Base-by-base conservation (phyloP, 352 stramenopile species). In the Globisporangium cystogenes region DNA sequence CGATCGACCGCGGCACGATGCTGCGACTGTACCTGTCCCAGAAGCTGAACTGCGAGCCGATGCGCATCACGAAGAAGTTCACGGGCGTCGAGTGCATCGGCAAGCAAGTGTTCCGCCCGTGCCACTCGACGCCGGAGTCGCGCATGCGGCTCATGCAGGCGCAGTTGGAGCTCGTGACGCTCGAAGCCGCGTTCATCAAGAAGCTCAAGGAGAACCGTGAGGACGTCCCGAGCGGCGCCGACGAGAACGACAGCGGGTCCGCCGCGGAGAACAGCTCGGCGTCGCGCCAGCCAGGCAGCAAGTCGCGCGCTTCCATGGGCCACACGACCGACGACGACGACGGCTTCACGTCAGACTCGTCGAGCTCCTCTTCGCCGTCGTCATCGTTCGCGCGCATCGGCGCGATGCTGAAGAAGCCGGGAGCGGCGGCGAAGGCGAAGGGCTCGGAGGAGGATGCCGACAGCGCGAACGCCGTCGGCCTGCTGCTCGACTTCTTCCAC, bases 61-160 rank as follows among this genome's bases (percentile, higher is more conserved):
- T 97, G 88, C 80, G 88, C 46, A 96, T 97, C 65, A 96, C 88
- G 14, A 97, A 97, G 66, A 96, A 96, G 69, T 97, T 96, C 62
- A 94, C 87, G 7, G 88, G 88, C 29, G 83, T 78, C 48, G 84
- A 93, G 60, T 96, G 81, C 54, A 97, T 96, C 48, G 88, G 88
- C 40, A 97, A 97, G 66, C 83, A 93, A 58, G 82, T 93, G 26
- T 93, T 90, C 50, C 80, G 83, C 8, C 83, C 83, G 20, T 86
- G 77, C 61, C 84, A 62, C 35, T 69, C 76, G 26, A 89, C 82
- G 12, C 80, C 80, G 10, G 74, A 87, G 44, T 72, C 80, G 21
- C 67, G 72, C 11, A 74, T 85, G 35, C 69, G 76, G 15, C 70
- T 90, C 37, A 87, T 91, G 64, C 72, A 89, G 50, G 82, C 80